These are phyloP conservation scores for Nepenthes gracilis DNA, from an alignment of 148 eudicot species.

Conservation along the genomic window DNA sequence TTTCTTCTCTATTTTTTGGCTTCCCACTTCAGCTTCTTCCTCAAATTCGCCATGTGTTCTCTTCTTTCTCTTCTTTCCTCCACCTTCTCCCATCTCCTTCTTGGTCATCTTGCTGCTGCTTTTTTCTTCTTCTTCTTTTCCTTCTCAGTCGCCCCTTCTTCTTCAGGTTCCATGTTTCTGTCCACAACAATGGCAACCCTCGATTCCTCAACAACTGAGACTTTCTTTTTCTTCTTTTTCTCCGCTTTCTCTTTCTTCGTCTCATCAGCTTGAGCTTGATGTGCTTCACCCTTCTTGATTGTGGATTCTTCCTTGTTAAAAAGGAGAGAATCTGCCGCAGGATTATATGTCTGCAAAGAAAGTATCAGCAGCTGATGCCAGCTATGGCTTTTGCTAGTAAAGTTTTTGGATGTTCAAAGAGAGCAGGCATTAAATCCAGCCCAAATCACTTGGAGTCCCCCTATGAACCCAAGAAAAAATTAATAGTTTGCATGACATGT, in stretches of 20 bases:
- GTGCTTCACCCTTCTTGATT: slow-evolving; percentile 19
- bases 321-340: slow-evolving; percentile 61
- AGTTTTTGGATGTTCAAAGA: no score
- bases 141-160: slow-evolving; percentile 30
- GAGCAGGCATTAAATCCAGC: no score
- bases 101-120: slow-evolving; percentile 9
- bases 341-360: slow-evolving; percentile 49
- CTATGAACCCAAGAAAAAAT: no score
- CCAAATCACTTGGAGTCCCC: no score
- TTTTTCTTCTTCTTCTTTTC: slow-evolving; percentile 49
- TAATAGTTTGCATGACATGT: no score
- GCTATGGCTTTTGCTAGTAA: no score
- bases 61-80: slow-evolving; percentile 53
- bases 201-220: slow-evolving; percentile 12
- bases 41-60: slow-evolving; percentile 49
- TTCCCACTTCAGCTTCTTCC: slow-evolving; percentile 20
- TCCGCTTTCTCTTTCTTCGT: slow-evolving; percentile 20
- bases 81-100: slow-evolving; percentile 11
- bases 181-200: slow-evolving; percentile 6
- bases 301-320: slow-evolving; percentile 27
- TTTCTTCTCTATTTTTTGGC: slow-evolving; percentile 52
- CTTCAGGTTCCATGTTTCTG: slow-evolving; percentile 10
- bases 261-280: slow-evolving; percentile 12
- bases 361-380: background rate
- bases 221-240: slow-evolving; percentile 35